Conservation (phyloP, 306 rosid species). For the Dryas alaskensis region DNA sequence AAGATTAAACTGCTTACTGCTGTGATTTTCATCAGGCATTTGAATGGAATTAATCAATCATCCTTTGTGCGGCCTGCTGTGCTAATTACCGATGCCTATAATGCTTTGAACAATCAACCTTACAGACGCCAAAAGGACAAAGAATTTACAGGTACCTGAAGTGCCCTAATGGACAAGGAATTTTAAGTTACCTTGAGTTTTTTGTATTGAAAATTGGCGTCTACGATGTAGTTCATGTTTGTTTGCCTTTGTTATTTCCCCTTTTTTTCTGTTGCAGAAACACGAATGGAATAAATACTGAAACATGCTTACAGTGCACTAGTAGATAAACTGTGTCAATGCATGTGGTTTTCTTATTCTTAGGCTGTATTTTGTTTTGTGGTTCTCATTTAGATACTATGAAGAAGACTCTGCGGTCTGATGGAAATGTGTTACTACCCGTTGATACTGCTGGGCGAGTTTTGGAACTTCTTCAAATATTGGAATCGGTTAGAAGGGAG, state of each 20-base stretch:
- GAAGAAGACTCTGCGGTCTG: conserved; percentile 75
- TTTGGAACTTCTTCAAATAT: conserved; percentile 74
- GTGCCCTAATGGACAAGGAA: background rate
- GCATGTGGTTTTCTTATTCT: conserved; percentile 27
- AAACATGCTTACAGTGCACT: conserved; percentile 1
- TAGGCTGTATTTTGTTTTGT: conserved; percentile 1
- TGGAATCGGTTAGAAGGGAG: conserved; percentile 72
- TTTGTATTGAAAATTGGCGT: background rate
- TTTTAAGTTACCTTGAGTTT: background rate
- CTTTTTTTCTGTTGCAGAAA: background rate
- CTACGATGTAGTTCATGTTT: background rate
- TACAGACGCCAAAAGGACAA: conserved; percentile 88
- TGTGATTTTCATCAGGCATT: conserved; percentile 71
- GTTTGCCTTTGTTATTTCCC: background rate
- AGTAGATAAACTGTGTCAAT: background rate
- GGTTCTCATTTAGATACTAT: conserved; percentile 52
- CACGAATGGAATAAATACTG: no score
- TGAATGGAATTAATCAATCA: conserved; percentile 84
- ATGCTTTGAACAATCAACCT: conserved; percentile 96
- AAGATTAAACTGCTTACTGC: conserved; percentile 32
- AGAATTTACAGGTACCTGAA: conserved; percentile 77
- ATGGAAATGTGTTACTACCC: conserved; percentile 87
- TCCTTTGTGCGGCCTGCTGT: conserved; percentile 93
- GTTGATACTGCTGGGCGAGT: conserved; percentile 90
- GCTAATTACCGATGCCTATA: conserved; percentile 93